Percentiles rank a stretch among this genome's conserved stretches.
phyloP scores from a whole-genome alignment of 805 yeast species.

The Nakazawaea laoshanensis region DNA sequence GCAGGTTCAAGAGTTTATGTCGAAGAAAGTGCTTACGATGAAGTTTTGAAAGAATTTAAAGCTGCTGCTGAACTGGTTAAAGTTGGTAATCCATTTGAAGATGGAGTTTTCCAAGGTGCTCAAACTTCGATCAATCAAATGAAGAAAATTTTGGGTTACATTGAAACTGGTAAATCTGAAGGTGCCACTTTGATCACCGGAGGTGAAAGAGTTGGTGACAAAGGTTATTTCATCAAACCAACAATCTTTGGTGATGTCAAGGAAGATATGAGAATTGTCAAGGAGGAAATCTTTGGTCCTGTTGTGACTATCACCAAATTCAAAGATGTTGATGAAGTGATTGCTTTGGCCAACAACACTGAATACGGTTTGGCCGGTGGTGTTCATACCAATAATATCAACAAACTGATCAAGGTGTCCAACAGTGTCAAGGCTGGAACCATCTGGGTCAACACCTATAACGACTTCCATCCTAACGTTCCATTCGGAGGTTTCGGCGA shows the following conservation, averaged over 20 bases:
- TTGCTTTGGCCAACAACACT: slow-evolving; percentile 66
- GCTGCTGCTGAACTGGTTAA: slow-evolving; percentile 39
- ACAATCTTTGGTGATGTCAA: slow-evolving; percentile 80
- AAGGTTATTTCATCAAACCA: slow-evolving; percentile 71
- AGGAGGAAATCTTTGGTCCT: slow-evolving; percentile 91
- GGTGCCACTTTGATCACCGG: slow-evolving; percentile 73
- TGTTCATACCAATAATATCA: slow-evolving; percentile 64
- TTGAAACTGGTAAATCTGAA: slow-evolving; percentile 54
- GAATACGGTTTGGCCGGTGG: slow-evolving; percentile 86
- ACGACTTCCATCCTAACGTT: slow-evolving; percentile 57
- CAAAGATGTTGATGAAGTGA: slow-evolving; percentile 63
- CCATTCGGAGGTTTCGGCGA: slow-evolving; percentile 69
- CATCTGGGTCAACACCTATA: slow-evolving; percentile 72
- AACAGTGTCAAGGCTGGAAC: slow-evolving; percentile 70
- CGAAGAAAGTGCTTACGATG: slow-evolving; percentile 65
- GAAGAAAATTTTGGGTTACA: slow-evolving; percentile 54
- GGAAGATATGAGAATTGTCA: slow-evolving; percentile 65
- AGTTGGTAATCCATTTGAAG: slow-evolving; percentile 77
- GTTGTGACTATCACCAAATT: slow-evolving; percentile 73
- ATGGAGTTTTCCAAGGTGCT: slow-evolving; percentile 63
- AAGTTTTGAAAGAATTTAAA: slow-evolving; percentile 51
- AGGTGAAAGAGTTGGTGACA: slow-evolving; percentile 66
- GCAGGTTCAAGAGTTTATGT: slow-evolving; percentile 87
- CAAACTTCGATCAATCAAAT: slow-evolving; percentile 64
- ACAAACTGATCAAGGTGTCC: slow-evolving; percentile 60